These are phyloP conservation scores for Starmerella vaccinii DNA, from an alignment of 805 yeast species.

Conservation along the genomic window DNA sequence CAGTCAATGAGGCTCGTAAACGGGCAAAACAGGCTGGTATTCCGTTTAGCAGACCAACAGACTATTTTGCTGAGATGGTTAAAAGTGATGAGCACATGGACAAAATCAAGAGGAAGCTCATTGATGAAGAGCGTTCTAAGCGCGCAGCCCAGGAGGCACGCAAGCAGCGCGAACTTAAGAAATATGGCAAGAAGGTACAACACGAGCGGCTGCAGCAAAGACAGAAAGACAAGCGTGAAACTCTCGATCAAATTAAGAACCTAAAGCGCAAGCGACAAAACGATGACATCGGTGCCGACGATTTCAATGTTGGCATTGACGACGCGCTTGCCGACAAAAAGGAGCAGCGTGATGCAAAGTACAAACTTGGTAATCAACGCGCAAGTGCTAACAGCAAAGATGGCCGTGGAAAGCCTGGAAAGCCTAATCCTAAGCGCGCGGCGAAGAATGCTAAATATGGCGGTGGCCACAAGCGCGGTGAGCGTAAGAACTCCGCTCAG, in stretches of 20 bases:
- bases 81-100: constrained; percentile 98
- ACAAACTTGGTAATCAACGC: constrained; percentile 36
- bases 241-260: constrained; percentile 81
- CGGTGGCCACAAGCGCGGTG: constrained; percentile 60
- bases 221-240: constrained; percentile 83
- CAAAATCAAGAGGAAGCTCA: constrained; percentile 67
- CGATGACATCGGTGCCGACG: constrained; percentile 60
- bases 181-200: constrained; percentile 95
- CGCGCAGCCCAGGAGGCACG: constrained; percentile 88
- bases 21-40: constrained; percentile 55
- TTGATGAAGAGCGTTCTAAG: constrained; percentile 59
- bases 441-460: constrained; percentile 71
- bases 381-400: background rate
- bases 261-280: constrained; percentile 78
- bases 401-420: constrained; percentile 18
- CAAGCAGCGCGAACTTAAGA: constrained; percentile 88
- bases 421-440: constrained; percentile 53
- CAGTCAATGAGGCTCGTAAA: constrained; percentile 65
- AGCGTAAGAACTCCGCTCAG: constrained; percentile 60
- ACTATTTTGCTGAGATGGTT: constrained; percentile 97
- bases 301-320: constrained; percentile 84
- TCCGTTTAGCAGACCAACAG: constrained; percentile 86
- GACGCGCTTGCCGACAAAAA: constrained; percentile 65
- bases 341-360: constrained; percentile 33
- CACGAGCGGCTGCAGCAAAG: constrained; percentile 86